Base-by-base conservation (phyloP, 352 stramenopile species). In the Globisporangium abappressorium region DNA sequence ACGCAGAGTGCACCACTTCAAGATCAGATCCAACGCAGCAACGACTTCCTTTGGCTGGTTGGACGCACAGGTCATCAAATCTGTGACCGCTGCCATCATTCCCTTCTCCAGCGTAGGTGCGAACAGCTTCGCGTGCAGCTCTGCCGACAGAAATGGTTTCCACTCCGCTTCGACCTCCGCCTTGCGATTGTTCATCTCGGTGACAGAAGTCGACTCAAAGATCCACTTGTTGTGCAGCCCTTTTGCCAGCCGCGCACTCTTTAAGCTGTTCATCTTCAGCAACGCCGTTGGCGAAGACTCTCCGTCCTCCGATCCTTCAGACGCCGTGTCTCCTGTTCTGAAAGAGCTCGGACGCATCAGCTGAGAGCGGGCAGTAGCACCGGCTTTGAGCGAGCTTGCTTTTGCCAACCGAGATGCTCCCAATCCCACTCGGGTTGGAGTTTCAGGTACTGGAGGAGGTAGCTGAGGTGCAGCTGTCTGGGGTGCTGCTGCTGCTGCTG, bases 1-100 rank as follows among this genome's bases (percentile, higher is more conserved):
- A 8, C 89, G 85, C 14, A 96, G 76, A 5, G 80, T 84, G 30
- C 82, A 94, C 89, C 89, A 96, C 72, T 96, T 96, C 41, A 96
- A 74, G 14, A 95, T 76, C 30, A 92, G 71, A 69, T 96, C 89
- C 33, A 96, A 66, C 20, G 77, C 84, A 18, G 76, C 68, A 9
- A 93, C 65, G 24, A 94, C 74, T 65, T 96, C 87, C 22, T 91
- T 73, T 0, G 75, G 77, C 65, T 95, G 86, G 18, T 74, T 76
- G 0, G 84, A 77, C 26, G 91, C 79, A 43, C 81, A 92, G 9
- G 76, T 64, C 65, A 82, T 91, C 55, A 96, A 68, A 26, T 94
- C 85, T 14, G 87, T 80, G 68, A 95, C 87, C 1, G 83, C 89
- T 58, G 77, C 76, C 62, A 94, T 75, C 86, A 96, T 95, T 18